These are phyloP conservation scores for Paramyrothecium sp. DNA, from an alignment of 2,329 filamentous ascomycete genomes.

Conservation along the genomic window DNA sequence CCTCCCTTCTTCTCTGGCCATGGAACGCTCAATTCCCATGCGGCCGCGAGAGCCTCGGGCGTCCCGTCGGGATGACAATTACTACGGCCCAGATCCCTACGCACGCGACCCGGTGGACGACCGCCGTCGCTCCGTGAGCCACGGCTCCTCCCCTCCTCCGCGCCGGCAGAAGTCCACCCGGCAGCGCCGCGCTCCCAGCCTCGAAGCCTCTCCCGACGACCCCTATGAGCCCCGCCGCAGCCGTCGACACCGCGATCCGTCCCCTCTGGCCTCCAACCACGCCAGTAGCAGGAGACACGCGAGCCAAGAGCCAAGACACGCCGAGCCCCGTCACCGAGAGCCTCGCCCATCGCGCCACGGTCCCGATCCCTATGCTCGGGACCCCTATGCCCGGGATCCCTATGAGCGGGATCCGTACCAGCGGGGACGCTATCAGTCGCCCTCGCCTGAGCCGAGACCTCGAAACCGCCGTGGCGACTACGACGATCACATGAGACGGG, in stretches of 20 bases:
- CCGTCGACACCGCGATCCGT: conserved; percentile 6
- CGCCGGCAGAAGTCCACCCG: conserved; percentile 20
- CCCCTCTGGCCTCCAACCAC: conserved; percentile 4
- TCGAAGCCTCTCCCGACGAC: conserved; percentile 10
- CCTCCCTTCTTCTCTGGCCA: conserved; percentile 8
- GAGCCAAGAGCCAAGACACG: too few relatives aligned
- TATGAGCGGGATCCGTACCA: neutral
- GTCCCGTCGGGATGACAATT: conserved; percentile 21
- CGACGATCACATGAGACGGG: neutral
- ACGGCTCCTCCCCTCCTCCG: conserved; percentile 7
- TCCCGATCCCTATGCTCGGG: conserved; percentile 1
- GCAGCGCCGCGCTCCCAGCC: conserved; percentile 12
- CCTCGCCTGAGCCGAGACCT: neutral
- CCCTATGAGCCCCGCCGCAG: conserved; percentile 3
- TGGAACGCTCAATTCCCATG: conserved; percentile 21
- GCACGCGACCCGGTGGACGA: conserved; percentile 4
- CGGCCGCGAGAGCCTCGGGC: conserved; percentile 19
- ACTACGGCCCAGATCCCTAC: conserved; percentile 14
- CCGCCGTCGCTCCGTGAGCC: neutral
- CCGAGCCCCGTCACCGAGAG: neutral
- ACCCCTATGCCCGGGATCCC: conserved; percentile 1
- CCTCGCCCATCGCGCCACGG: conserved; percentile 1
- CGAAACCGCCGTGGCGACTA: neutral
- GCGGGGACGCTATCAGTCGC: neutral
- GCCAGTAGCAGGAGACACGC: neutral